Percentiles rank a stretch among this genome's conserved stretches.
Conservation (phyloP, 257 asterid species). For the Coffea canephora region DNA sequence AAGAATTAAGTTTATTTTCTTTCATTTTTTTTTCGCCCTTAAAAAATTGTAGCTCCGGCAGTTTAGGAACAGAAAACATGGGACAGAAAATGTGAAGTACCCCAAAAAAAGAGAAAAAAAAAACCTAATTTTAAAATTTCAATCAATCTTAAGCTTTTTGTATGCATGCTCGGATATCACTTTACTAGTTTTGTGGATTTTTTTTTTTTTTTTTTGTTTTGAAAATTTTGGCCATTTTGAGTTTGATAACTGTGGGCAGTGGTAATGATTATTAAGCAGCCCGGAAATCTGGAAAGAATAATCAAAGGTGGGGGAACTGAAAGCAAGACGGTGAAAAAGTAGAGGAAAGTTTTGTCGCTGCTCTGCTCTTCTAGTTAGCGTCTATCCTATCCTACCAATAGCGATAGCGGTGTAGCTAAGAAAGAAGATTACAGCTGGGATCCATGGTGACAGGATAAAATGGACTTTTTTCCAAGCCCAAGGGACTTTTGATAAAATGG, state of each 20-base stretch:
- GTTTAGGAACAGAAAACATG: background rate
- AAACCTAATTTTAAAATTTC: background rate
- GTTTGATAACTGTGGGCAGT: too few relatives aligned
- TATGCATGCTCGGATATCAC: background rate
- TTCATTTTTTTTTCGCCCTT: background rate
- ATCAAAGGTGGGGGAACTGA: conserved; percentile 15
- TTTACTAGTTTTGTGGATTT: too few relatives aligned
- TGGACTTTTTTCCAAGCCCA: too few relatives aligned
- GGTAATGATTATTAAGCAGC: background rate
- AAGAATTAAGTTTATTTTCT: background rate
- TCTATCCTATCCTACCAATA: too few relatives aligned
- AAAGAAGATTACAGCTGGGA: conserved; percentile 2
- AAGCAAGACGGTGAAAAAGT: conserved; percentile 18
- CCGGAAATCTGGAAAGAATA: conserved; percentile 22
- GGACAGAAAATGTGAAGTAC: conserved; percentile 8
- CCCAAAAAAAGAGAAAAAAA: background rate
- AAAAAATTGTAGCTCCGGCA: conserved; percentile 1
- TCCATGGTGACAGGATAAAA: background rate
- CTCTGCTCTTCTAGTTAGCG: background rate
- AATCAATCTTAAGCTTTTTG: background rate
- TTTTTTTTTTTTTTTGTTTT: too few relatives aligned
- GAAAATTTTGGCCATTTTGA: background rate
- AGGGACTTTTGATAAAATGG: background rate
- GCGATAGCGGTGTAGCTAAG: background rate
- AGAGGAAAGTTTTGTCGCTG: background rate